A percentile compares a stretch with the other conserved stretches of the same genome.
Evolutionary conservation across 768 basidiomycete species (phyloP).

Genomic region (Pulveroboletus sp.): DNA sequence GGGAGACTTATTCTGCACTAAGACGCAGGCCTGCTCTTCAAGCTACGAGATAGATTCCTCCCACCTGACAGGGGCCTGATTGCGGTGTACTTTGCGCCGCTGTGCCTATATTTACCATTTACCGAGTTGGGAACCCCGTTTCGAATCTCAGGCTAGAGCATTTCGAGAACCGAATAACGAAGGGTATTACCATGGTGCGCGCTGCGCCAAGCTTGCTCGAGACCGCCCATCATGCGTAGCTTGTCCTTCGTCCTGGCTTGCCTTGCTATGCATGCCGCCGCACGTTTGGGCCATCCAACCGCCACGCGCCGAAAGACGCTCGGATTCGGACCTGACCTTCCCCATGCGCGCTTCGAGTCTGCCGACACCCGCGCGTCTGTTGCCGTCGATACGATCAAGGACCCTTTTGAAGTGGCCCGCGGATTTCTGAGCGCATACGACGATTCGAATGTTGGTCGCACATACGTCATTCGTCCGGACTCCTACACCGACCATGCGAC

Average conservation of each 20-base stretch:
- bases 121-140: too few species aligned
- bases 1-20: too few species aligned
- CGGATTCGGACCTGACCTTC: constrained; percentile 78
- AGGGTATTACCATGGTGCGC: too few species aligned
- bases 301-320: constrained; percentile 86
- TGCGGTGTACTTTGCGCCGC: too few species aligned
- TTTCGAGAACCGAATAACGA: too few species aligned
- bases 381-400: constrained; percentile 38
- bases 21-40: too few species aligned
- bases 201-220: too few species aligned
- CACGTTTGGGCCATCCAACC: constrained; percentile 32
- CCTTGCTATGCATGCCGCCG: constrained; percentile 53
- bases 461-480: constrained; percentile 67
- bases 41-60: too few species aligned
- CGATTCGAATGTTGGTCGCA: constrained; percentile 31
- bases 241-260: constrained; percentile 56
- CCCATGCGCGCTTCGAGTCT: constrained; percentile 63
- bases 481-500: constrained; percentile 85
- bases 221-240: constrained; percentile 46
- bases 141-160: too few species aligned
- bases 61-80: too few species aligned
- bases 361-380: constrained; percentile 36
- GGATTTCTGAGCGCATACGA: constrained; percentile 50
- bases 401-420: constrained; percentile 60
- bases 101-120: too few species aligned